phyloP scores from a whole-genome alignment of 2,329 filamentous ascomycete genomes.

The Aspergillus puulaauensis region DNA sequence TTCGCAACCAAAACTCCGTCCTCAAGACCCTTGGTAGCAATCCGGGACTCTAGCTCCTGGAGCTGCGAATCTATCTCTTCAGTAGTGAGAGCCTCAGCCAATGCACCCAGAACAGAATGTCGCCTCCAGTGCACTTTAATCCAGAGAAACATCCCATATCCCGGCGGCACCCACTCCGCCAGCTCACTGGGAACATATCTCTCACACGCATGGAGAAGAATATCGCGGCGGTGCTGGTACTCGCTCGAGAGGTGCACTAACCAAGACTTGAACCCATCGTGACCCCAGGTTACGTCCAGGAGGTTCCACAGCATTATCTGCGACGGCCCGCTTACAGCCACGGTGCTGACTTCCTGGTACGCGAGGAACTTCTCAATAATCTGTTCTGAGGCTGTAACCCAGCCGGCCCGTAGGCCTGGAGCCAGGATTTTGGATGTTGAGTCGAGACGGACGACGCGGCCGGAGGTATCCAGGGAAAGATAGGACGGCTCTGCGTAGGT shows the following conservation, averaged over 20 bases:
- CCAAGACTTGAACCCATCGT: background rate
- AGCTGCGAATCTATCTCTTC: background rate
- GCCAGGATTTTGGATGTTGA: conserved; percentile 83
- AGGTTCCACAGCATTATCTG: background rate
- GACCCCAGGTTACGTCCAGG: background rate
- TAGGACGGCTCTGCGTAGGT: conserved; percentile 39
- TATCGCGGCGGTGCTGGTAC: background rate
- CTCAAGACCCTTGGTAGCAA: background rate
- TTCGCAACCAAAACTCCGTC: background rate
- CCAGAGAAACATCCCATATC: conserved; percentile 55
- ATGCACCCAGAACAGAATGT: background rate
- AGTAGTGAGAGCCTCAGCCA: background rate
- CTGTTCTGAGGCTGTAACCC: conserved; percentile 79
- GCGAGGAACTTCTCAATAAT: conserved; percentile 73
- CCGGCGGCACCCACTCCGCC: conserved; percentile 72
- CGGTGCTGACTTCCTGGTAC: conserved; percentile 73
- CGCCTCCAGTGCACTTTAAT: background rate
- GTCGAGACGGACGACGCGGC: conserved; percentile 79
- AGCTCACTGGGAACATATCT: conserved; percentile 68
- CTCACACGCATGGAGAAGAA: background rate
- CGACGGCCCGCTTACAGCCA: conserved; percentile 67
- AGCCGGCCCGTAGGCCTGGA: conserved; percentile 73
- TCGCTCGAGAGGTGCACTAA: background rate
- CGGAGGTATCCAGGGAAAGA: conserved; percentile 73
- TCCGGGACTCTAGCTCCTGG: background rate